Percentiles rank a stretch among this genome's conserved stretches.
These are phyloP conservation scores for Fusarium sp. DNA, from an alignment of 2,329 filamentous ascomycete species.

Conservation along the genomic window DNA sequence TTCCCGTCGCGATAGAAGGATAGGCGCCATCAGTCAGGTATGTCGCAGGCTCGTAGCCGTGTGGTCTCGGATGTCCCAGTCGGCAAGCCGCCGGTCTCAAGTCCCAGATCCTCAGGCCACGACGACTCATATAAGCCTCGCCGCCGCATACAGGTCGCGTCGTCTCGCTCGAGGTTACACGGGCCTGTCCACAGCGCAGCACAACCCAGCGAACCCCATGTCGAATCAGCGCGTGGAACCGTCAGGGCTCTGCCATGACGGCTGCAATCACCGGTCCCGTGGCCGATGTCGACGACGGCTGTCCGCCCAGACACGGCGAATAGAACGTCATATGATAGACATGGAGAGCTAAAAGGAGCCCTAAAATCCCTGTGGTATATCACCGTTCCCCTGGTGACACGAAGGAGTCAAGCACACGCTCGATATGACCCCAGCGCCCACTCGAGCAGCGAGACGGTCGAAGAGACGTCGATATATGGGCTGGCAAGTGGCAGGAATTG, in stretches of 20 bases:
- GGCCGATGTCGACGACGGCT: slow-evolving; percentile 25
- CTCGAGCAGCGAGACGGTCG: slow-evolving; percentile 4
- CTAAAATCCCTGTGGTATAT: background rate
- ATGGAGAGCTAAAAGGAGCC: background rate
- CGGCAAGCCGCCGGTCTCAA: background rate
- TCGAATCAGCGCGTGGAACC: slow-evolving; percentile 32
- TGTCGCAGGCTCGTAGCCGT: slow-evolving; percentile 1
- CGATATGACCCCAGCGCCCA: slow-evolving; percentile 8
- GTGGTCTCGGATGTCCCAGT: slow-evolving; percentile 7
- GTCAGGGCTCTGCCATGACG: slow-evolving; percentile 15
- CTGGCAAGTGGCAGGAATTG: slow-evolving; percentile 1
- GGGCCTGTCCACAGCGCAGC: slow-evolving; percentile 21
- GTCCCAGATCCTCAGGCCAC: slow-evolving; percentile 3
- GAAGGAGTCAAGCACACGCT: slow-evolving; percentile 28
- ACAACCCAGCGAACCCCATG: slow-evolving; percentile 28
- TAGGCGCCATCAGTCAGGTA: slow-evolving; percentile 10
- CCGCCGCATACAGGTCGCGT: slow-evolving; percentile 28
- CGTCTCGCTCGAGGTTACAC: slow-evolving; percentile 40
- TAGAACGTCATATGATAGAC: slow-evolving; percentile 7
- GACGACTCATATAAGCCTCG: slow-evolving; percentile 23
- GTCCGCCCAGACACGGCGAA: slow-evolving; percentile 5
- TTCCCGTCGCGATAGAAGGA: background rate
- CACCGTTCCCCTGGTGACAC: slow-evolving; percentile 30
- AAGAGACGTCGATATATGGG: background rate
- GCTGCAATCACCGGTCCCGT: slow-evolving; percentile 20